phyloP scores from a whole-genome alignment of 495 filamentous ascomycete species.

The Neurospora sp. region DNA sequence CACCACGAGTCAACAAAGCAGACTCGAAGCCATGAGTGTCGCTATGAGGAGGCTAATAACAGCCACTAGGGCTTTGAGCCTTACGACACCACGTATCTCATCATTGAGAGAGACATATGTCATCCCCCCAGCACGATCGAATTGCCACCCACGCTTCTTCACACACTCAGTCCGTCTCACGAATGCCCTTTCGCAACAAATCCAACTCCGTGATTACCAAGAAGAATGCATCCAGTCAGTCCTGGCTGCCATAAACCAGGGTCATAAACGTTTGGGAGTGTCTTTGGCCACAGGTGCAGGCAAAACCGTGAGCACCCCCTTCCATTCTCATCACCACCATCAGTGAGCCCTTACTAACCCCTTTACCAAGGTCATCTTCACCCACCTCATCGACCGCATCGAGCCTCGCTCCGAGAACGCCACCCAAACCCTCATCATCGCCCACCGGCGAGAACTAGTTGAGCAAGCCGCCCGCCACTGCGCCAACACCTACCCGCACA shows the following conservation, averaged over 20 bases:
- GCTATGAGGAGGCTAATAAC: background rate
- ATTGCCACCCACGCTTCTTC: background rate
- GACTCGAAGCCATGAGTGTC: background rate
- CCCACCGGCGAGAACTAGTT: constrained; percentile 87
- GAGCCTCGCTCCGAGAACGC: constrained; percentile 43
- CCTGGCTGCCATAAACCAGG: constrained; percentile 55
- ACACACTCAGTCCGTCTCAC: background rate
- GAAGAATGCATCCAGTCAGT: constrained; percentile 89
- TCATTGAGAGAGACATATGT: background rate
- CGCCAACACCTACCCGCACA: constrained; percentile 63
- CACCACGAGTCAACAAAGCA: background rate
- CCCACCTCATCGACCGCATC: constrained; percentile 79
- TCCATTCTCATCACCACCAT: background rate
- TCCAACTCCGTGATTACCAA: constrained; percentile 66
- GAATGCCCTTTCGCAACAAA: constrained; percentile 3
- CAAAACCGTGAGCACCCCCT: constrained; percentile 60
- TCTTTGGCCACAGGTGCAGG: constrained; percentile 88
- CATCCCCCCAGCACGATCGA: background rate
- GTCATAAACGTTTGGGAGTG: constrained; percentile 74
- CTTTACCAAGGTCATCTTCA: constrained; percentile 75
- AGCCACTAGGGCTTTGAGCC: background rate
- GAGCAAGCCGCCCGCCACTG: constrained; percentile 89
- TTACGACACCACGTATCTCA: background rate
- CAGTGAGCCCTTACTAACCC: background rate
- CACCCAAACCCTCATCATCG: constrained; percentile 80